Base-by-base conservation (phyloP, 139 green algal species). In the Ulvella scutata region DNA sequence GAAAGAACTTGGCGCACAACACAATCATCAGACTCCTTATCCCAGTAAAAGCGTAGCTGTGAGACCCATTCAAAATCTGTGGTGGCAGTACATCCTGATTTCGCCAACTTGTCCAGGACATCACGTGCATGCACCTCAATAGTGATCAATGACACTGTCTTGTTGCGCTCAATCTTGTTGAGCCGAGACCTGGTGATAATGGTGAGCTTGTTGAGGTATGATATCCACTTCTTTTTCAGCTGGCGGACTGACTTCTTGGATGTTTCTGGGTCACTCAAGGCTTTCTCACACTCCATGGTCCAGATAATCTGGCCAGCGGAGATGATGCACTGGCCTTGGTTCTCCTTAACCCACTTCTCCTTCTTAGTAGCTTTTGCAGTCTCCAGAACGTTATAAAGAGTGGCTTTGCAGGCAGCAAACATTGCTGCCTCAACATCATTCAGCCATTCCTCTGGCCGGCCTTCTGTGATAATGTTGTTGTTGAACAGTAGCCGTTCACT, bases 341-440 rank as follows among this genome's bases (percentile, higher is more conserved):
- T 88, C 73, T 95, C 89, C 78, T 88, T 88, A 28, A 96, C 86
- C 91, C 90, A 95, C 79, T 91, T 91, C 77, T 96, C 90, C 82
- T 90, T 92, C 85, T 94, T 94, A 35, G 77, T 76, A 4, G 43
- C 82, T 77, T 88, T 91, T 76, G 75, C 85, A 29, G 88, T 81
- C 77, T 90, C 85, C 20, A 92, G 78, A 29, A 89, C 84, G 76
- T 87, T 88, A 79, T 88, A 90, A 43, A 96, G 81, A 62, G 89
- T 81, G 74, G 83, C 87, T 85, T 94, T 96, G 26, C 84, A 92
- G 29, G 88, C 84, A 2, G 80, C 82, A 81, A 93, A 94, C 91
- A 96, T 96, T 28, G 88, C 88, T 6, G 87, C 85, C 82, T 95
- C 91, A 39, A 94, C 87, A 23, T 82, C 67, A 81, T 93, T 93